phyloP scores from a whole-genome alignment of 495 filamentous ascomycete species.

The Penicillium soppii region DNA sequence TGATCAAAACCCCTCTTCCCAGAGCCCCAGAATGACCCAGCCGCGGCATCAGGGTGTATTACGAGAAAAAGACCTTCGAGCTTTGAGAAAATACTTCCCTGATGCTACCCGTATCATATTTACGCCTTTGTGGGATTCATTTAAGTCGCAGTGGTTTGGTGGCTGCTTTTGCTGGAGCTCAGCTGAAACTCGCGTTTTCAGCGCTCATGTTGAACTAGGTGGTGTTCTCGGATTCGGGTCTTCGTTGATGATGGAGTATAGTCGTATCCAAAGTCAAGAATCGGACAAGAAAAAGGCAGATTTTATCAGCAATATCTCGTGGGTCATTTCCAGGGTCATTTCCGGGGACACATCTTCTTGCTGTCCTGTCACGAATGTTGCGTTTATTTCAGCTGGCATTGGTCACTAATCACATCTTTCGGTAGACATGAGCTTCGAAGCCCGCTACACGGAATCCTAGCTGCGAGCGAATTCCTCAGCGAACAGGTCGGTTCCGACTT shows the following conservation, averaged over 20 bases:
- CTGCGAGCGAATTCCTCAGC: constrained; percentile 57
- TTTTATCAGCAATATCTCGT: constrained; percentile 64
- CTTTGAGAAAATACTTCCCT: constrained; percentile 29
- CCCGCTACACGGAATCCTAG: constrained; percentile 63
- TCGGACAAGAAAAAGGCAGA: constrained; percentile 56
- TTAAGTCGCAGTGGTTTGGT: constrained; percentile 58
- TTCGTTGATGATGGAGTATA: constrained; percentile 59
- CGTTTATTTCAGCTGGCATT: too few species aligned
- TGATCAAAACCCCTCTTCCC: not conserved
- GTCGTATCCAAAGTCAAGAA: constrained; percentile 42
- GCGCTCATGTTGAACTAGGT: constrained; percentile 19
- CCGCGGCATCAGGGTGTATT: not conserved
- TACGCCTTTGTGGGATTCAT: constrained; percentile 61
- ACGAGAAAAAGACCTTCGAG: constrained; percentile 14
- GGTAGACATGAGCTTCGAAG: constrained; percentile 61
- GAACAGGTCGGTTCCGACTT: constrained; percentile 49
- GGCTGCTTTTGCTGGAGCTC: constrained; percentile 56
- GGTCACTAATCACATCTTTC: constrained; percentile 22
- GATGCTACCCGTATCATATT: constrained; percentile 33
- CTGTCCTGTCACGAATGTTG: constrained; percentile 3
- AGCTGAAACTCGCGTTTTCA: constrained; percentile 18
- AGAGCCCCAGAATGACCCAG: not conserved
- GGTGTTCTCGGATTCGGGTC: constrained; percentile 56
- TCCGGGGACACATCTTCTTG: not conserved
- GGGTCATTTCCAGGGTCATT: constrained; percentile 24